phyloP scores from a whole-genome alignment of 163 green algal species.

The Scenedesmus sp. region DNA sequence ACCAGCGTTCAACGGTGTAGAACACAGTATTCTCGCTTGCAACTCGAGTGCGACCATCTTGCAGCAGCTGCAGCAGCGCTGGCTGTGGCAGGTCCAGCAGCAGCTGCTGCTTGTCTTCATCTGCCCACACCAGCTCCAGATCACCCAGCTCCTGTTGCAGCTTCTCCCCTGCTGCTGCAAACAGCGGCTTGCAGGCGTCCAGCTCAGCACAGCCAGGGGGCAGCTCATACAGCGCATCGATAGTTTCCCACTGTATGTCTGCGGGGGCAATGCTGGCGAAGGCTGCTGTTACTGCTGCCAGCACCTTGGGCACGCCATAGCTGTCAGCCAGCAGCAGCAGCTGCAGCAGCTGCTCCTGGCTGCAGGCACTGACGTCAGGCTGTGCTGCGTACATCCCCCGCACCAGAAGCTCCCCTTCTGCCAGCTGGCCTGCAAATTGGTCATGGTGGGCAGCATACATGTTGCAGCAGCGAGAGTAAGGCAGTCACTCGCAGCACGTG shows the following conservation, averaged over 20 bases:
- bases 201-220: neutral
- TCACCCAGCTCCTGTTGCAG: slow-evolving; percentile 11
- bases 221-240: neutral
- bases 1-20: neutral
- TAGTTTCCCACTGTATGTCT: neutral
- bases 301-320: slow-evolving; percentile 4
- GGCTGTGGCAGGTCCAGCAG: neutral
- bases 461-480: too few species aligned
- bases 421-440: neutral
- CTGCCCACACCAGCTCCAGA: neutral
- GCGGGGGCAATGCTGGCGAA: neutral
- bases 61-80: neutral
- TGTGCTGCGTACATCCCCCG: neutral
- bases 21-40: slow-evolving; percentile 6
- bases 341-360: neutral
- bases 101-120: neutral
- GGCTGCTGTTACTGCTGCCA: neutral
- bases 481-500: too few species aligned
- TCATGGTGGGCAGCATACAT: too few species aligned
- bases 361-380: neutral
- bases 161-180: neutral
- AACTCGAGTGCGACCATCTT: neutral
- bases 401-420: neutral
- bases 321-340: slow-evolving; percentile 4
- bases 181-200: neutral